phyloP scores from a whole-genome alignment of 768 basidiomycete genomes.

The Serendipita indica region DNA sequence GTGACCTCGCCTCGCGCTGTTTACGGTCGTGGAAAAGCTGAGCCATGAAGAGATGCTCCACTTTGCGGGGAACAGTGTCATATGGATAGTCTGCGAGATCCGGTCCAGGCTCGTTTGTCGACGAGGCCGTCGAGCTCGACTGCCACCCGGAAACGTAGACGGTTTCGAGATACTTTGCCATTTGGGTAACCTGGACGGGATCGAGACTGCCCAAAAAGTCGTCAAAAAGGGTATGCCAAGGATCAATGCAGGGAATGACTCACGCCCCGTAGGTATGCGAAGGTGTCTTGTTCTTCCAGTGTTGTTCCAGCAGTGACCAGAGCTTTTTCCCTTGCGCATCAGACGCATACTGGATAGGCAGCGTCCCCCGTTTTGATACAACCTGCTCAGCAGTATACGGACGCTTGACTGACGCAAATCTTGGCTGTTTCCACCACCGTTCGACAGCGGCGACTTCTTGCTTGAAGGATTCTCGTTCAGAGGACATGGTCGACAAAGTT shows the following conservation, averaged over 20 bases:
- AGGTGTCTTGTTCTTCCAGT: constrained; percentile 60
- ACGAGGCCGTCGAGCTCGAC: constrained; percentile 84
- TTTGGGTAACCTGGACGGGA: constrained; percentile 90
- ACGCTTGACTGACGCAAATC: constrained; percentile 74
- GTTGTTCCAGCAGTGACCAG: constrained; percentile 55
- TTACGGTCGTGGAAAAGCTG: constrained; percentile 99
- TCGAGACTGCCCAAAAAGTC: constrained; percentile 54
- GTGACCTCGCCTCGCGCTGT: constrained; percentile 68
- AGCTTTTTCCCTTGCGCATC: constrained; percentile 77
- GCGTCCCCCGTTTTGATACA: constrained; percentile 82
- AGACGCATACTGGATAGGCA: constrained; percentile 77
- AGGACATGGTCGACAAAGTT: constrained; percentile 14
- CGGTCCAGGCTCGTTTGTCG: constrained; percentile 91
- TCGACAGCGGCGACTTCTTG: constrained; percentile 76
- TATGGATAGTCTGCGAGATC: constrained; percentile 92
- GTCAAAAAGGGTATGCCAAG: constrained; percentile 8
- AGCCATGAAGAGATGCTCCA: constrained; percentile 94
- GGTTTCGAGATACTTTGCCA: constrained; percentile 97
- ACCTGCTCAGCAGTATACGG: constrained; percentile 91
- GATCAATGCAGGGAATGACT: too few species aligned
- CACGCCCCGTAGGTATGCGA: constrained; percentile 98
- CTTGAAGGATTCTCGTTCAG: constrained; percentile 43
- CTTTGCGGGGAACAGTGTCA: constrained; percentile 97
- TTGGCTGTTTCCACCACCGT: constrained; percentile 86
- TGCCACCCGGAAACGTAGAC: constrained; percentile 98